A percentile compares a stretch with the other conserved stretches of the same genome.
These are phyloP conservation scores for Ceratobasidium sp. DNA, from an alignment of 1,284 basidiomycete genomes.

Conservation along the genomic window DNA sequence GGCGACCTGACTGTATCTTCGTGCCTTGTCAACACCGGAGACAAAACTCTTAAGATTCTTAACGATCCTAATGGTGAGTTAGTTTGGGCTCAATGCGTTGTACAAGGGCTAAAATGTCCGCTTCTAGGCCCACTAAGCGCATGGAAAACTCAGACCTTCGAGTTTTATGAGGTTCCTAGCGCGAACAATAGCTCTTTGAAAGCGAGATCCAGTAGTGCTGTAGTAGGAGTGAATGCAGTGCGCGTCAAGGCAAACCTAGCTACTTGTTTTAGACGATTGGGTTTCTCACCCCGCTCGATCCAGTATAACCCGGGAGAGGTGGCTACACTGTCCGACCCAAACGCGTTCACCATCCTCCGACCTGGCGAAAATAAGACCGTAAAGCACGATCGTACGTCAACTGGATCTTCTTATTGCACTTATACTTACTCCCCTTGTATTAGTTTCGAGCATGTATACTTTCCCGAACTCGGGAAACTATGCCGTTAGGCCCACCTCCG, in stretches of 20 bases:
- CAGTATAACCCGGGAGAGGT: slow-evolving; percentile 28
- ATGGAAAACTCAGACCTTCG: slow-evolving; percentile 44
- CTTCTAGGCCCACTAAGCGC: slow-evolving; percentile 37
- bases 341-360: slow-evolving; percentile 30
- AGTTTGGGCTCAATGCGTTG: too few relatives aligned
- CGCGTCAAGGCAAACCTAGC: slow-evolving; percentile 22
- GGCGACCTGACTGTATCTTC: slow-evolving; percentile 43
- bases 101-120: slow-evolving; percentile 9
- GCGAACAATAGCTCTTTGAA: slow-evolving; percentile 2
- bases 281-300: not conserved
- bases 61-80: slow-evolving; percentile 45
- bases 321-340: slow-evolving; percentile 30
- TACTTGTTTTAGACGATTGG: not conserved
- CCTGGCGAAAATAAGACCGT: slow-evolving; percentile 45
- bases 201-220: slow-evolving; percentile 9
- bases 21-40: slow-evolving; percentile 41
- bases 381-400: slow-evolving; percentile 44
- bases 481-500: slow-evolving; percentile 21
- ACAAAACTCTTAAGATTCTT: slow-evolving; percentile 39
- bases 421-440: not conserved
- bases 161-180: slow-evolving; percentile 34
- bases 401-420: too few relatives aligned
- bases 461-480: slow-evolving; percentile 44
- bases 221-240: slow-evolving; percentile 32
- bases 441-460: slow-evolving; percentile 45